Percentiles rank a stretch among this genome's conserved stretches.
Conservation (phyloP, 2,329 filamentous ascomycete species). For the Pyrenophora graminea region DNA sequence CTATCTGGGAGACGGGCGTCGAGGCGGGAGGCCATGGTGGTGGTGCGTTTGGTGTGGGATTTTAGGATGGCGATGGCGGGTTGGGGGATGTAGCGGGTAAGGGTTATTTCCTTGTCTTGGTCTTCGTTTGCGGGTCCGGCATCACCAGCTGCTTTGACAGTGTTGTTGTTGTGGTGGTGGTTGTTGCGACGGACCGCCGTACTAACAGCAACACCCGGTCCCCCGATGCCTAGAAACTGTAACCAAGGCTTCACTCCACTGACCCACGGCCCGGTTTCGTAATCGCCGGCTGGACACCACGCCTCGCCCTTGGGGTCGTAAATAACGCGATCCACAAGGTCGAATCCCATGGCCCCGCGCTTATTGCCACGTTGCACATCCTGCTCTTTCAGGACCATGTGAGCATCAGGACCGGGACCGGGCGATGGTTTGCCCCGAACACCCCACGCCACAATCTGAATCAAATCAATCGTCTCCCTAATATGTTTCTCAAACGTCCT, state of each 20-base stretch:
- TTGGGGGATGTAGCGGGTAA: slow-evolving; percentile 25
- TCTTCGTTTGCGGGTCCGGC: neutral
- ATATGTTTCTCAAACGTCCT: slow-evolving; percentile 4
- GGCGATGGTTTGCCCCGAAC: neutral
- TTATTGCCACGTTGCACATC: neutral
- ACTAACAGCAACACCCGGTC: slow-evolving; percentile 22
- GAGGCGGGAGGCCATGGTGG: neutral
- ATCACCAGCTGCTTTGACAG: neutral
- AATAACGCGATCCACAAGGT: slow-evolving; percentile 9
- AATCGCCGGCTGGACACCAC: neutral
- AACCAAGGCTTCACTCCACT: slow-evolving; percentile 35
- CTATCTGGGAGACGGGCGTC: neutral
- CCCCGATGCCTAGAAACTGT: slow-evolving; percentile 28
- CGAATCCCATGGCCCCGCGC: neutral
- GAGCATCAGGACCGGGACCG: too few relatives aligned
- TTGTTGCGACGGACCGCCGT: too few relatives aligned
- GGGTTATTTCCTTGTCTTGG: neutral
- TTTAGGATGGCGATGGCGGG: slow-evolving; percentile 30
- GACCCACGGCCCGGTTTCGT: slow-evolving; percentile 20
- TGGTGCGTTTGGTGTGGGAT: slow-evolving; percentile 24
- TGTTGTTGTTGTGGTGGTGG: neutral
- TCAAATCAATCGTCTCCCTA: neutral
- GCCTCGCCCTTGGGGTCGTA: slow-evolving; percentile 7
- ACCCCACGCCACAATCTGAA: slow-evolving; percentile 11
- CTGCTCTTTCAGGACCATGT: too few relatives aligned